A percentile compares a stretch with the other conserved stretches of the same genome.
Conservation (phyloP, 176 grass and related monocot genomes). For the Musa acuminata region DNA sequence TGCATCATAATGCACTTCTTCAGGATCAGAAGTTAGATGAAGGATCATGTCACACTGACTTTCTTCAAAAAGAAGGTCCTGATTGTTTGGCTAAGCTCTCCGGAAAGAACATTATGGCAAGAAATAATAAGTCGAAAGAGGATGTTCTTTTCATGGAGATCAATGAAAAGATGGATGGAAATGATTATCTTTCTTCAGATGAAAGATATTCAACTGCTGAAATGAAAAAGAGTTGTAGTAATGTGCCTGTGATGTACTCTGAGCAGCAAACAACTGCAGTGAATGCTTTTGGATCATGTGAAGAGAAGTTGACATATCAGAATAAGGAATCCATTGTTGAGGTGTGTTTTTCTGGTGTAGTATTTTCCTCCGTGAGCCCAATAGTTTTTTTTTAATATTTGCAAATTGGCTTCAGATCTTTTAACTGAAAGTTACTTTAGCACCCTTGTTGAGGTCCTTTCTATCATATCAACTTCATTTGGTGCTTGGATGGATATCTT, state of each 20-base stretch:
- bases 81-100: not conserved
- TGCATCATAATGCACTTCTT: conserved; percentile 24
- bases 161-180: not conserved
- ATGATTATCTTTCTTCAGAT: not conserved
- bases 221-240: not conserved
- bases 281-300: not conserved
- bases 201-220: not conserved
- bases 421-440: not conserved
- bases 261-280: not conserved
- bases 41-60: conserved; percentile 15
- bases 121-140: not conserved
- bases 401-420: too few species aligned
- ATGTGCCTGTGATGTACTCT: not conserved
- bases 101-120: not conserved
- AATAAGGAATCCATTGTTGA: not conserved
- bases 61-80: conserved; percentile 22
- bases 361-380: not conserved
- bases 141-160: not conserved
- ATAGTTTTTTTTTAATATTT: not conserved
- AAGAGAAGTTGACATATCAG: not conserved
- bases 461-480: not conserved
- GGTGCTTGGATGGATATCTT: not conserved
- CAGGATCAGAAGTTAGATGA: conserved; percentile 32
- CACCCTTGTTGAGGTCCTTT: not conserved
- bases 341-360: not conserved